phyloP scores from a whole-genome alignment of 768 basidiomycete species.

The Pulveroboletus sp. region DNA sequence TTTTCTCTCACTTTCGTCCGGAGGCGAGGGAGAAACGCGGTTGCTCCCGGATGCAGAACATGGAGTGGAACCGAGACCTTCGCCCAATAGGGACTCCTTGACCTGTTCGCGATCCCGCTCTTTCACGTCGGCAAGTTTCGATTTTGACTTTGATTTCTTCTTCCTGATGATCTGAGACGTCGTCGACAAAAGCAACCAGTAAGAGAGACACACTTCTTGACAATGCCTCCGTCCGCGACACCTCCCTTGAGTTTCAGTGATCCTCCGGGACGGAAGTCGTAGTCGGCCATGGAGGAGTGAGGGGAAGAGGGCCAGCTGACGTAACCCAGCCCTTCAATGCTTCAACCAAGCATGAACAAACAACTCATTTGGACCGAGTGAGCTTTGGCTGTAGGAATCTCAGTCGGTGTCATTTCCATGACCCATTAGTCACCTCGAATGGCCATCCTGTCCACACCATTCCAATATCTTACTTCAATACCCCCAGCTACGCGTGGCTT shows the following conservation, averaged over 20 bases:
- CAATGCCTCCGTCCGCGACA: slow-evolving; percentile 70
- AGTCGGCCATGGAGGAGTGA: slow-evolving; percentile 61
- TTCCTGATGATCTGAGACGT: slow-evolving; percentile 47
- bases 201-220: slow-evolving; percentile 64
- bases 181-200: not conserved
- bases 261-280: slow-evolving; percentile 80
- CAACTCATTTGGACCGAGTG: slow-evolving; percentile 1
- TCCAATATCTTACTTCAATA: slow-evolving; percentile 63
- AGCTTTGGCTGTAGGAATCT: not conserved
- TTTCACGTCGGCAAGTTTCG: slow-evolving; percentile 45
- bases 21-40: slow-evolving; percentile 56
- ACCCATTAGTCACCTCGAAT: slow-evolving; percentile 36
- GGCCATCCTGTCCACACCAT: slow-evolving; percentile 72
- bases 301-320: slow-evolving; percentile 24
- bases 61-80: slow-evolving; percentile 38
- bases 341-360: slow-evolving; percentile 25
- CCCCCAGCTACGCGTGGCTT: slow-evolving; percentile 78
- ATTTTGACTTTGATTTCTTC: slow-evolving; percentile 76
- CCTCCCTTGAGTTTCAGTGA: slow-evolving; percentile 88
- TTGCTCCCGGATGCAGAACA: slow-evolving; percentile 52
- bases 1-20: slow-evolving; percentile 49
- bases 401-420: slow-evolving; percentile 7
- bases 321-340: slow-evolving; percentile 20
- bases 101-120: slow-evolving; percentile 39
- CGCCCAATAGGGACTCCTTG: slow-evolving; percentile 49